Conservation (phyloP, 257 asterid species). For the Ehretia macrophylla region DNA sequence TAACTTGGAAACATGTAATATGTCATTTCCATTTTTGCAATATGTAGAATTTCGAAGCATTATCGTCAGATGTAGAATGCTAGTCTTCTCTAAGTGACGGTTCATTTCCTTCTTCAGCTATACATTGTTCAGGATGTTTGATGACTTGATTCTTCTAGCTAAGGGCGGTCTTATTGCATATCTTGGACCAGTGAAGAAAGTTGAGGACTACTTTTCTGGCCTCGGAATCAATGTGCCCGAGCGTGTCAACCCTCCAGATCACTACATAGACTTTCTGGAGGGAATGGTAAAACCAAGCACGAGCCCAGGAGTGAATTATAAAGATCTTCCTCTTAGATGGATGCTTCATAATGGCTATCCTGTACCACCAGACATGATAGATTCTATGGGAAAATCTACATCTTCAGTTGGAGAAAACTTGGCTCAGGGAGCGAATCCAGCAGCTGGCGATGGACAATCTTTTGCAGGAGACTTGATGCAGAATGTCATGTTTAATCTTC, state of each 20-base stretch:
- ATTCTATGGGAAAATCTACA: conserved; percentile 53
- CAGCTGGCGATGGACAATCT: conserved; percentile 41
- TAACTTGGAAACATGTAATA: too few species aligned
- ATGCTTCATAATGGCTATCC: conserved; percentile 97
- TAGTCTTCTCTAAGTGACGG: neutral
- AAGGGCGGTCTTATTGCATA: conserved; percentile 97
- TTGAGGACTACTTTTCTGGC: conserved; percentile 87
- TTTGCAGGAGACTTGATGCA: conserved; percentile 77
- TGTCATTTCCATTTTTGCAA: too few species aligned
- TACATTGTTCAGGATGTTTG: conserved; percentile 95
- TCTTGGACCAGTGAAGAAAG: conserved; percentile 95
- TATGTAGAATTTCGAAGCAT: too few species aligned
- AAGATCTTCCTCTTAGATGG: conserved; percentile 97
- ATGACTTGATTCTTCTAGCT: conserved; percentile 92
- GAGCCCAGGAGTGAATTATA: conserved; percentile 51
- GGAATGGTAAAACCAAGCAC: conserved; percentile 67
- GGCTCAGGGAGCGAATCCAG: conserved; percentile 43
- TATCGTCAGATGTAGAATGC: too few species aligned
- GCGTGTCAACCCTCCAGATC: conserved; percentile 94
- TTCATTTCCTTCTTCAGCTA: conserved; percentile 55
- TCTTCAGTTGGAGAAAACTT: conserved; percentile 46
- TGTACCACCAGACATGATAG: conserved; percentile 89
- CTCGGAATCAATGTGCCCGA: conserved; percentile 86
- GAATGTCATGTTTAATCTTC: conserved; percentile 62
- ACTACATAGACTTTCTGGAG: conserved; percentile 89